Conservation (phyloP, 768 basidiomycete genomes). For the Trametes elegans region DNA sequence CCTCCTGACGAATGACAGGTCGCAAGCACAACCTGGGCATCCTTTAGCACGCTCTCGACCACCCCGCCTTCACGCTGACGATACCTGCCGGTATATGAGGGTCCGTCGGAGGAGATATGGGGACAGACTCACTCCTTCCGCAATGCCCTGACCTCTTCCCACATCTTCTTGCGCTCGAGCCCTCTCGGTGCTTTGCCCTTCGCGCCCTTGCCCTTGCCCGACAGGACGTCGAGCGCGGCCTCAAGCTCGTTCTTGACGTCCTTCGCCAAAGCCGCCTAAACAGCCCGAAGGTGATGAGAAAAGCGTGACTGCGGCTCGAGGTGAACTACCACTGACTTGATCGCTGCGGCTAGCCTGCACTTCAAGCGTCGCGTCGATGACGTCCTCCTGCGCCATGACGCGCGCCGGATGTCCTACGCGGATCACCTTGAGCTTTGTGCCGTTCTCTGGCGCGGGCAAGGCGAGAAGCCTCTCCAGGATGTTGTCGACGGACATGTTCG, state of each 20-base stretch:
- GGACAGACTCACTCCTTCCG: slow-evolving; percentile 74
- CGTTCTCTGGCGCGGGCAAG: slow-evolving; percentile 50
- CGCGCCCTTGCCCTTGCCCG: slow-evolving; percentile 70
- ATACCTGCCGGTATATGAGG: slow-evolving; percentile 50
- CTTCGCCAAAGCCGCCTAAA: slow-evolving; percentile 73
- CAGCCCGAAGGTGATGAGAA: not conserved
- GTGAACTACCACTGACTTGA: slow-evolving; percentile 40
- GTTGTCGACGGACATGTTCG: slow-evolving; percentile 95
- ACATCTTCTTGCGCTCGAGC: slow-evolving; percentile 75
- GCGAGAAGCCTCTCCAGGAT: slow-evolving; percentile 82
- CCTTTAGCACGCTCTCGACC: slow-evolving; percentile 60
- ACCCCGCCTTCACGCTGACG: slow-evolving; percentile 86
- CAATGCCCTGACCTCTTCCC: slow-evolving; percentile 83
- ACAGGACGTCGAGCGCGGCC: slow-evolving; percentile 57
- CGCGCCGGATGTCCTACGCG: slow-evolving; percentile 96
- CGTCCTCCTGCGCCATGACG: slow-evolving; percentile 69
- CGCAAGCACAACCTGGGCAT: slow-evolving; percentile 73
- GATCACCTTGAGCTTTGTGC: slow-evolving; percentile 60
- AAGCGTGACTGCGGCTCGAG: not conserved
- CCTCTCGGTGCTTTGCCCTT: slow-evolving; percentile 73
- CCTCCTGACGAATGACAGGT: slow-evolving; percentile 96
- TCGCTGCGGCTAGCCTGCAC: slow-evolving; percentile 72
- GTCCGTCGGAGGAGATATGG: not conserved
- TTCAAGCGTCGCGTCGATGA: slow-evolving; percentile 70
- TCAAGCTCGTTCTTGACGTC: slow-evolving; percentile 91